Percentiles rank a stretch among this genome's conserved stretches.
These are phyloP conservation scores for Fusarium circinatum DNA, from an alignment of 2,329 filamentous ascomycete genomes.

Conservation along the genomic window DNA sequence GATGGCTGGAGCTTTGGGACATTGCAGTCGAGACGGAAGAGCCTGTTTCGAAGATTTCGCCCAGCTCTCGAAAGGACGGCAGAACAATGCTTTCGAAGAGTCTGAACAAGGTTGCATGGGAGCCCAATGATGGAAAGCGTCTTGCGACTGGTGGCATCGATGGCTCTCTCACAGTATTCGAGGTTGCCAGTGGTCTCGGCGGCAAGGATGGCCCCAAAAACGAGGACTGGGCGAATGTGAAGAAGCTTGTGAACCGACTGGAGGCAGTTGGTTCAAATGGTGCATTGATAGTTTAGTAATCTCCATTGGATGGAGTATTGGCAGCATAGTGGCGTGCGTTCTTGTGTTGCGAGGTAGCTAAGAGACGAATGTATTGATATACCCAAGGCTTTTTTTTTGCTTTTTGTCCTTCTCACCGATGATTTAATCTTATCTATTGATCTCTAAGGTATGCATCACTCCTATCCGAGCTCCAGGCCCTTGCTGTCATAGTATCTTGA, in stretches of 20 bases:
- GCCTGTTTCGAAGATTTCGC: slow-evolving; percentile 82
- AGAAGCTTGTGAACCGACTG: slow-evolving; percentile 83
- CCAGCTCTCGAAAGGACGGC: slow-evolving; percentile 72
- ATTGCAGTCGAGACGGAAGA: slow-evolving; percentile 93
- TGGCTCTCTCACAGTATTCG: slow-evolving; percentile 89
- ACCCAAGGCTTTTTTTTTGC: slow-evolving; percentile 25
- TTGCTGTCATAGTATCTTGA: background rate
- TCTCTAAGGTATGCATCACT: background rate
- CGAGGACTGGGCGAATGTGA: slow-evolving; percentile 94
- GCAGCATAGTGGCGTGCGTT: slow-evolving; percentile 27
- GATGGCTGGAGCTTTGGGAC: slow-evolving; percentile 94
- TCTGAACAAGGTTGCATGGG: slow-evolving; percentile 95
- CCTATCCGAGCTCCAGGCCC: background rate
- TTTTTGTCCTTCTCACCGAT: background rate
- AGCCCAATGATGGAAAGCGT: slow-evolving; percentile 85
- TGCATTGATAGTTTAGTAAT: slow-evolving; percentile 53
- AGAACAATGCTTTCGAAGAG: slow-evolving; percentile 81
- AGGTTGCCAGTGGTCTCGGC: slow-evolving; percentile 84
- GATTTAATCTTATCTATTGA: background rate
- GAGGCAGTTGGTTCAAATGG: slow-evolving; percentile 69
- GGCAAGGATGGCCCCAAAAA: slow-evolving; percentile 84
- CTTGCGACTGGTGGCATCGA: slow-evolving; percentile 93
- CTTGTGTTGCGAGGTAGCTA: slow-evolving; percentile 31
- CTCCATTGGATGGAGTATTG: slow-evolving; percentile 29
- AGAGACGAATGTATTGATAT: slow-evolving; percentile 37